Percentiles rank a stretch among this genome's conserved stretches.
These are phyloP conservation scores for Alternaria longipes DNA, from an alignment of 2,329 filamentous ascomycete species.

Conservation along the genomic window DNA sequence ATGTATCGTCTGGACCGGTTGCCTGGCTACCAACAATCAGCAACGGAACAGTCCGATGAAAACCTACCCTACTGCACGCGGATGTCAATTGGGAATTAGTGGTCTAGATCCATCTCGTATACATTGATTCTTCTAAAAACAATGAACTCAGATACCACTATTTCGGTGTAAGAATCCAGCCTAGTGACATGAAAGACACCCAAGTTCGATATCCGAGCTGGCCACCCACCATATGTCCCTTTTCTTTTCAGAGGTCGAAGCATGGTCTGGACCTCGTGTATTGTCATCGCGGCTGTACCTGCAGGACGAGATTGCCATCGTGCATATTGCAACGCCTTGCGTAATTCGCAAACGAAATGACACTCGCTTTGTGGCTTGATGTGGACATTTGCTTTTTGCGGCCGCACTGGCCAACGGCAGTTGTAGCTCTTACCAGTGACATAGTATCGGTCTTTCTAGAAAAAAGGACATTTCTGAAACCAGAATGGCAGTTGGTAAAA, in stretches of 20 bases:
- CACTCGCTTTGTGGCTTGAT: background rate
- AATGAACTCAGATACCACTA: background rate
- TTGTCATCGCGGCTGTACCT: slow-evolving; percentile 1
- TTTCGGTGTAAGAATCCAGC: background rate
- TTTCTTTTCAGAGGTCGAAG: background rate
- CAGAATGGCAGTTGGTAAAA: background rate
- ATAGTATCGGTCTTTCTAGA: background rate
- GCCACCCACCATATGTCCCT: background rate
- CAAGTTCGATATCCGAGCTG: background rate
- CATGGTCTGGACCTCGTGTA: background rate
- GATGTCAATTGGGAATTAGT: background rate
- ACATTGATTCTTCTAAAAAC: background rate
- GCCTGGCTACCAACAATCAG: background rate
- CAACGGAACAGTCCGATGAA: background rate
- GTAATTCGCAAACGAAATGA: background rate
- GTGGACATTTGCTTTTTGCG: background rate
- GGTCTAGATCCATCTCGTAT: background rate
- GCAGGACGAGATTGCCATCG: slow-evolving; percentile 3
- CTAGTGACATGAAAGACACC: background rate
- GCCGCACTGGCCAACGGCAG: background rate
- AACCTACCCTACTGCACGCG: background rate
- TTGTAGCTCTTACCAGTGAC: background rate
- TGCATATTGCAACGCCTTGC: slow-evolving; percentile 3
- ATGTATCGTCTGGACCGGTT: background rate
- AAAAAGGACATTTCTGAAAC: background rate